These are phyloP conservation scores for Myriangium duriaei DNA, from an alignment of 2,329 filamentous ascomycete species.

Conservation along the genomic window DNA sequence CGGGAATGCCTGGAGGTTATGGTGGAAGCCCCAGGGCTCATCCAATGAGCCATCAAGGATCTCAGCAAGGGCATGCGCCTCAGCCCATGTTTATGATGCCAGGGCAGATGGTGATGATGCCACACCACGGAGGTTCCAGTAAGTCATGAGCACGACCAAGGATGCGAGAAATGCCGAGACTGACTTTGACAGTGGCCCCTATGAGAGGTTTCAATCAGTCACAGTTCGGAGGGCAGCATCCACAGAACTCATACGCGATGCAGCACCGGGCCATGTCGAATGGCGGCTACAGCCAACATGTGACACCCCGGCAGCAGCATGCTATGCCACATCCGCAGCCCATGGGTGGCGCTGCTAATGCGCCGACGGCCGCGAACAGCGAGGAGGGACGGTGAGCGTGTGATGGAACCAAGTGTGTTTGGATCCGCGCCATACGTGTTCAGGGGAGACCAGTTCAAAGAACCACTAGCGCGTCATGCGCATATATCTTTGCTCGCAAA, in stretches of 20 bases:
- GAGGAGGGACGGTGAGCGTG: constrained; percentile 21
- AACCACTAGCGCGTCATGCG: too few relatives aligned
- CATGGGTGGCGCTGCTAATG: constrained; percentile 16
- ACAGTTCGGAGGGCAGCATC: constrained; percentile 11
- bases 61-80: constrained; percentile 67
- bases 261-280: constrained; percentile 20
- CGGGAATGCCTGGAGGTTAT: constrained; percentile 36
- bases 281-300: constrained; percentile 18
- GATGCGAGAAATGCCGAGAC: background rate
- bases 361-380: constrained; percentile 15
- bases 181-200: constrained; percentile 12
- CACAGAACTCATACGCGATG: constrained; percentile 13
- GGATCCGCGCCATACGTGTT: too few relatives aligned
- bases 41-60: constrained; percentile 91
- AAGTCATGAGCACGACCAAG: background rate
- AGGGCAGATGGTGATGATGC: constrained; percentile 39
- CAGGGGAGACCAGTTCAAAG: too few relatives aligned
- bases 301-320: constrained; percentile 23
- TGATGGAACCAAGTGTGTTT: too few relatives aligned
- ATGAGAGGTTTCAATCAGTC: constrained; percentile 11
- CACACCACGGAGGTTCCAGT: constrained; percentile 11
- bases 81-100: constrained; percentile 59
- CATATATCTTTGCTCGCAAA: too few relatives aligned
- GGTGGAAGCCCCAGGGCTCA: constrained; percentile 78
- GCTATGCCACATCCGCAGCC: constrained; percentile 20